Evolutionary conservation across 2,329 filamentous ascomycete genomes (phyloP).

Genomic region (Fusarium nematophilum): DNA sequence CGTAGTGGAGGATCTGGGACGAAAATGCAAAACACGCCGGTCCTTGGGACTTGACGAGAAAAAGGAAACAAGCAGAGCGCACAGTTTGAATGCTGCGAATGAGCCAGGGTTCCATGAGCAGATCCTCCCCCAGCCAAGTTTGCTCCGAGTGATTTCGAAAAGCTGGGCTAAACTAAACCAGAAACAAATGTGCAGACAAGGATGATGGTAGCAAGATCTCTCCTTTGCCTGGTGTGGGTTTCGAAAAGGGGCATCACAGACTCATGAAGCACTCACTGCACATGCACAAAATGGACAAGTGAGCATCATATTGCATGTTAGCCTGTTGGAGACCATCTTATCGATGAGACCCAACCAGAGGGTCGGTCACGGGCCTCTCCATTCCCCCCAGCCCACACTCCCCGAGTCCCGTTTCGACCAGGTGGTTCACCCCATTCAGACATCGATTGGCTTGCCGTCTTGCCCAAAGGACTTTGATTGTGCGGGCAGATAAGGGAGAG

Average conservation of each 20-base stretch:
- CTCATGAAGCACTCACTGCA: no score
- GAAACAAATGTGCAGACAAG: conserved; percentile 11
- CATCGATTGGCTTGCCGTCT: conserved; percentile 31
- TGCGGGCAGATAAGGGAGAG: conserved; percentile 23
- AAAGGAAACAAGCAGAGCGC: conserved; percentile 11
- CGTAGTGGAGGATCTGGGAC: conserved; percentile 15
- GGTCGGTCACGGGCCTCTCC: conserved; percentile 18
- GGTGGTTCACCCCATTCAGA: conserved; percentile 33
- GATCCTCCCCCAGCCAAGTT: conserved; percentile 39
- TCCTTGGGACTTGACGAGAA: neutral
- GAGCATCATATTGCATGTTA: no score
- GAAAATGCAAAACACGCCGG: conserved; percentile 11
- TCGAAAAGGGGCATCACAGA: no score
- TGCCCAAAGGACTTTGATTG: conserved; percentile 35
- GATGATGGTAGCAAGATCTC: conserved; percentile 1
- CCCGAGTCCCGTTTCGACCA: conserved; percentile 41
- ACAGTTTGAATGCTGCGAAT: neutral
- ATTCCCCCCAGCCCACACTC: conserved; percentile 35
- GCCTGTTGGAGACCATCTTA: neutral
- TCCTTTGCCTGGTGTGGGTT: neutral
- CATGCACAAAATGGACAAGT: neutral
- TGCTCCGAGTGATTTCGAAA: conserved; percentile 31
- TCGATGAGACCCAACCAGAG: conserved; percentile 9
- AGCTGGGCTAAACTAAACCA: conserved; percentile 37
- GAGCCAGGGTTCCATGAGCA: conserved; percentile 34